Base-by-base conservation (phyloP, 2,329 filamentous ascomycete species). In the Aspergillus thermomutatus region DNA sequence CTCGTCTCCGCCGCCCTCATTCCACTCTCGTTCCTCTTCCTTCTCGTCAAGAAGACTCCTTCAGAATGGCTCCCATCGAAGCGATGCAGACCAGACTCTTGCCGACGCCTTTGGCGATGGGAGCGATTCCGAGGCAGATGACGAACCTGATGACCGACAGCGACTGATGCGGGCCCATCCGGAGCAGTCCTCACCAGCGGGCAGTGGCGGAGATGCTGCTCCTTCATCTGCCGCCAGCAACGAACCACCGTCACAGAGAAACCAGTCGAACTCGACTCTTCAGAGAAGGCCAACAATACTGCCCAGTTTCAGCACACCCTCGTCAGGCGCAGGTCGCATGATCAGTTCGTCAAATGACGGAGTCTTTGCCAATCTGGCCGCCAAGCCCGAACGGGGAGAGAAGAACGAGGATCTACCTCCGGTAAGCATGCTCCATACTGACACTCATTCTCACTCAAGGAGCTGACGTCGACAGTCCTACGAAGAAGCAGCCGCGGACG, bases 401-500 rank as follows among this genome's bases (percentile, higher is more conserved):
- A 89, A 91, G 60, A 85, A 90, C 57, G 94, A 99, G 61, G 94
- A 99, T 75, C 84, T 90, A 75, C 94, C 94, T 79, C 94, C 94
- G 55, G 92, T 96, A 86, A 64, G 91, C 85, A 27, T 50, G 5
- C 3, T 28, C 46, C 28, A 65, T 65, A 65, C 76, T 80, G 69
- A 81, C 72, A 49, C 43, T 46, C 50, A 6, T 34, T 34, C 28
- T 6, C 28, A 34, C 6, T 6, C 11, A 6, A 40, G n/a, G n/a
- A 40, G 7, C 41, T 45, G 41, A 45, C 21, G 19, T 41, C 34
- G 58, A 17, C 67, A 97, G 91, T 92, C 93, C 37, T 99, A 99
- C 74, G 94, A 99, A 82, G 93, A 97, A 85, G 94, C 94, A 17
- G 94, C 94, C 3, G 93, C 93, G 45, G 94, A 99, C 74, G 89